Conservation (phyloP, 1,284 basidiomycete genomes). For the Leucoagaricus sp. region DNA sequence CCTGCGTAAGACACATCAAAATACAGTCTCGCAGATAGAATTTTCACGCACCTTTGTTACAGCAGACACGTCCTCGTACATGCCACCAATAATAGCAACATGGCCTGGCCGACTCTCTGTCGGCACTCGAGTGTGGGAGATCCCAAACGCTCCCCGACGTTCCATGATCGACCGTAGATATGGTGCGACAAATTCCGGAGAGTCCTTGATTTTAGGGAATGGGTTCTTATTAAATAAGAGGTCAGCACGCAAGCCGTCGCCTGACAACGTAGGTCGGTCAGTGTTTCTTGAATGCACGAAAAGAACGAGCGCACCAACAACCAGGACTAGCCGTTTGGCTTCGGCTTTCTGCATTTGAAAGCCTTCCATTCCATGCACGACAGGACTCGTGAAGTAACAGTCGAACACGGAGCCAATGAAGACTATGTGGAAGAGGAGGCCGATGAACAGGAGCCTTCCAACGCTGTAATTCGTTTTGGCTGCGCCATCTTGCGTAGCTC, state of each 20-base stretch:
- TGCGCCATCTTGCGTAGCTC: slow-evolving; percentile 1
- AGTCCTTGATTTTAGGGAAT: slow-evolving; percentile 52
- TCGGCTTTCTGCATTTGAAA: slow-evolving; percentile 47
- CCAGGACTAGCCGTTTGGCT: slow-evolving; percentile 77
- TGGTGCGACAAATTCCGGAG: slow-evolving; percentile 74
- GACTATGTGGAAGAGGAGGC: slow-evolving; percentile 74
- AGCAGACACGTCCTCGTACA: slow-evolving; percentile 93
- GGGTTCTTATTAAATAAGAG: slow-evolving; percentile 70
- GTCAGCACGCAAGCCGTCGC: slow-evolving; percentile 84
- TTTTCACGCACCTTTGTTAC: slow-evolving; percentile 70
- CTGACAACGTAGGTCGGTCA: slow-evolving; percentile 36
- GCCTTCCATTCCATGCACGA: slow-evolving; percentile 72
- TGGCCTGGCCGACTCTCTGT: slow-evolving; percentile 90
- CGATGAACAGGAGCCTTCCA: slow-evolving; percentile 54
- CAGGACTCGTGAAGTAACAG: slow-evolving; percentile 86
- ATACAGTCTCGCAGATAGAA: not conserved
- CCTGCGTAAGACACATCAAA: slow-evolving; percentile 40
- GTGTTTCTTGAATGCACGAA: not conserved
- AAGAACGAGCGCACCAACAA: slow-evolving; percentile 61
- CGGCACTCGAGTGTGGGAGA: slow-evolving; percentile 87
- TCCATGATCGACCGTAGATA: slow-evolving; percentile 71
- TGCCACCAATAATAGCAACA: slow-evolving; percentile 90
- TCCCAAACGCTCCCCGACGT: slow-evolving; percentile 74
- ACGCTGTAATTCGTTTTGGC: slow-evolving; percentile 33
- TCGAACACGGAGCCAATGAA: slow-evolving; percentile 83